Evolutionary conservation across 306 rosid genomes (phyloP), one percentile per base, ranked within the genome.

Genomic region (Astragalus glycyphyllos): DNA sequence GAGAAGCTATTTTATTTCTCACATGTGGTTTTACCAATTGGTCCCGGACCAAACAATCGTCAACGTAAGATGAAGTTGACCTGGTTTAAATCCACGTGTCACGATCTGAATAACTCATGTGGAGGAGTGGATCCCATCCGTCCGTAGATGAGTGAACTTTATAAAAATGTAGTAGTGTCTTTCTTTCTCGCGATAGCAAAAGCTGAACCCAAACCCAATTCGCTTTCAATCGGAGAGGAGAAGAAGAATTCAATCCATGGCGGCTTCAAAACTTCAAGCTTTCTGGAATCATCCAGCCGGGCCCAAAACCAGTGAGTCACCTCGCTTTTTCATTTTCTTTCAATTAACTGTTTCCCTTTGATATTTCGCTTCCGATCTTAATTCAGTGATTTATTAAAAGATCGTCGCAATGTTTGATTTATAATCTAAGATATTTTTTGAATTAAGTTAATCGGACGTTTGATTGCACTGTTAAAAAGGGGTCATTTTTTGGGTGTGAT

Each of bases 241-340:
- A 60, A 46, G 45, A 77, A 35, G 59, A 58, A 37, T 20, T 42
- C 69, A 38, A 69, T 56, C 41, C 59, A 94, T 94, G 98, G 97
- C 95, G 61, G 6, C 96, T 79, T 82, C 97, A 73, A 94, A 89
- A 92, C 81, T 94, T 69, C 97, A 91, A 82, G 90, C 95, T 59
- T 65, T 94, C 35, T 90, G 88, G 98, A 94, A 94, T 84, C 97
- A 94, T 73, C 98, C 97, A 7, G 96, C 96, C 59, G 98, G 98
- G 12, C 98, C 98, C 47, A 94, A 90, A 90, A 94, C 98, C 77
- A 91, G 98, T 94, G 76, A 86, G 92, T 88, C 14, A 7, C 6
- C 50, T 66, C 29, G 8, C 14, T 34, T 55, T 59, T 8, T 68
- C 29, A 10, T 60, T 67, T 34, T 55, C 4, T 56, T 6, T 44